A percentile compares a stretch with the other conserved stretches of the same genome.
Evolutionary conservation across 179 eudicot species (phyloP).

Genomic region (Amaranthus tricolor): DNA sequence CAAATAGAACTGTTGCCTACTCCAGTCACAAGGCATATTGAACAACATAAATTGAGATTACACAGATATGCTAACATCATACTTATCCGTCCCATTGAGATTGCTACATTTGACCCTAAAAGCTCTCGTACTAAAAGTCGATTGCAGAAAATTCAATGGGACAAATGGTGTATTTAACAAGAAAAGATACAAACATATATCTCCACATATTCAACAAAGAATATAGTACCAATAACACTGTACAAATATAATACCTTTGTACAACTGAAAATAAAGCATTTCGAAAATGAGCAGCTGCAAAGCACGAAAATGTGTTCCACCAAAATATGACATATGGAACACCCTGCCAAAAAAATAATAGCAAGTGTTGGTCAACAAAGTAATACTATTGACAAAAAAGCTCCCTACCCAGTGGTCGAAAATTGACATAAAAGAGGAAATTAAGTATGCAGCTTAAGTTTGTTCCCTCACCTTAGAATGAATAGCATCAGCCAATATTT

Average conservation of each 20-base stretch:
- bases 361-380: constrained; percentile 9
- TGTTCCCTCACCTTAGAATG: constrained; percentile 57
- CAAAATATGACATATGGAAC: constrained; percentile 83
- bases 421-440: not conserved
- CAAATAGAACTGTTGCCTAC: not conserved
- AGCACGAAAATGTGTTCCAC: constrained; percentile 63
- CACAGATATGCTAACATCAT: not conserved
- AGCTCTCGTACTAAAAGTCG: no score
- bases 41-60: not conserved
- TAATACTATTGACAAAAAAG: not conserved
- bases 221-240: not conserved
- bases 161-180: not conserved
- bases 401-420: no score
- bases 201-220: not conserved
- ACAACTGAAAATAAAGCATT: constrained; percentile 79
- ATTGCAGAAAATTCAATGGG: no score
- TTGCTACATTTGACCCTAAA: no score
- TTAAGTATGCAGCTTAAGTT: not conserved
- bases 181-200: no score
- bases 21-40: not conserved
- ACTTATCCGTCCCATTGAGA: not conserved
- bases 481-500: constrained; percentile 68
- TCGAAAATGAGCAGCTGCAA: constrained; percentile 84
- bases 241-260: constrained; percentile 59
- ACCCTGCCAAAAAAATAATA: constrained; percentile 56